Conservation (phyloP, 179 eudicot species). For the Spinacia oleracea region DNA sequence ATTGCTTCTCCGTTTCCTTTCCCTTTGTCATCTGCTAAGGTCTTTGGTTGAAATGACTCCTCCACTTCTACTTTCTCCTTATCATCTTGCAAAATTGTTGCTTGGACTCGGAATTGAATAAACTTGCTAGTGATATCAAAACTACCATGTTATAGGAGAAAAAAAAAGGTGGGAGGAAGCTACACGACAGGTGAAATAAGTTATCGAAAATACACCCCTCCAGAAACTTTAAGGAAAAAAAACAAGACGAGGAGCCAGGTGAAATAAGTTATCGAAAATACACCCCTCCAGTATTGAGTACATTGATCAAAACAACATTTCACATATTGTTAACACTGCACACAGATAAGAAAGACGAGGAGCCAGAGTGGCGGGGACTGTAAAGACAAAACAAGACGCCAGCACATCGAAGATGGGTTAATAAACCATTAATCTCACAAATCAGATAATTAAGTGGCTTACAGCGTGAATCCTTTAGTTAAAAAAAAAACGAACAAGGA, state of each 20-base stretch:
- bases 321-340: slow-evolving; percentile 2
- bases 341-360: neutral
- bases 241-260: neutral
- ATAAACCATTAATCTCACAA: no score
- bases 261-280: neutral
- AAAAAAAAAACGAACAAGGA: neutral
- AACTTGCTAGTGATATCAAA: slow-evolving; percentile 36
- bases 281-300: neutral
- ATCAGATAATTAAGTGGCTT: no score
- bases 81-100: slow-evolving; percentile 75
- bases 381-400: neutral
- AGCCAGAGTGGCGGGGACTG: neutral
- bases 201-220: neutral
- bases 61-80: slow-evolving; percentile 69
- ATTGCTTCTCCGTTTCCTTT: slow-evolving; percentile 32
- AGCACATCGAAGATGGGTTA: no score
- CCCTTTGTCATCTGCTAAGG: slow-evolving; percentile 33
- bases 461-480: neutral
- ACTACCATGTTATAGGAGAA: neutral
- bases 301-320: neutral
- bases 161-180: neutral
- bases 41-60: slow-evolving; percentile 57
- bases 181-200: neutral
- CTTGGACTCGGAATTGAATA: slow-evolving; percentile 45
- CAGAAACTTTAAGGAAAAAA: neutral